Evolutionary conservation across 352 stramenopile genomes (phyloP).

Genomic region (Phytophthora hybrid): DNA sequence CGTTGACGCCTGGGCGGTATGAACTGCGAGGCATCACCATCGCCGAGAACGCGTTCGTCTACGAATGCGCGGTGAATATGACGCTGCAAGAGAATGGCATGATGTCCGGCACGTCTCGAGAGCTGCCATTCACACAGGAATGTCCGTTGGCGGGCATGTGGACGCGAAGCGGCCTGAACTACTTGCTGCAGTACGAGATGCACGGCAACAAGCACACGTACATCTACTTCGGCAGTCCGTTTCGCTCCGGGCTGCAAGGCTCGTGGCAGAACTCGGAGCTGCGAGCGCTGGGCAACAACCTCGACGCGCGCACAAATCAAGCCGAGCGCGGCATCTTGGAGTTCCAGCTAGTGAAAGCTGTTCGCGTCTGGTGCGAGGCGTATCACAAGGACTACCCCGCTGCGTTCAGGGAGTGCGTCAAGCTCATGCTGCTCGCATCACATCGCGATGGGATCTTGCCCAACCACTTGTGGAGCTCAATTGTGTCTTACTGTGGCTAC

Average conservation of each 20-base stretch:
- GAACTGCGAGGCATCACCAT: conserved; percentile 65
- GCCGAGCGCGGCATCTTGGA: conserved; percentile 53
- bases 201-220: conserved; percentile 61
- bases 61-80: conserved; percentile 57
- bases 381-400: conserved; percentile 54
- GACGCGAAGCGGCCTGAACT: conserved; percentile 50
- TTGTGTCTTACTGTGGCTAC: conserved; percentile 57
- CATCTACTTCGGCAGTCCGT: conserved; percentile 56
- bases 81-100: conserved; percentile 50
- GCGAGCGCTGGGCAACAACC: conserved; percentile 19
- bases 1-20: conserved; percentile 63
- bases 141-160: conserved; percentile 59
- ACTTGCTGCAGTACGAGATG: conserved; percentile 64
- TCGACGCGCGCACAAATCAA: conserved; percentile 30
- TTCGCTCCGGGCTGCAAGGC: conserved; percentile 47
- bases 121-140: conserved; percentile 62
- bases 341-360: conserved; percentile 41
- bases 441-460: conserved; percentile 41
- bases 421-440: conserved; percentile 46
- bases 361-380: conserved; percentile 49
- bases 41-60: conserved; percentile 63
- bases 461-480: conserved; percentile 50
- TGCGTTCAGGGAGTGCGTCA: conserved; percentile 49
- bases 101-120: conserved; percentile 54
- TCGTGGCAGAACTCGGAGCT: conserved; percentile 64